Conservation (phyloP, 1,139 yeast genomes). For the Geotrichum bryndzae region DNA sequence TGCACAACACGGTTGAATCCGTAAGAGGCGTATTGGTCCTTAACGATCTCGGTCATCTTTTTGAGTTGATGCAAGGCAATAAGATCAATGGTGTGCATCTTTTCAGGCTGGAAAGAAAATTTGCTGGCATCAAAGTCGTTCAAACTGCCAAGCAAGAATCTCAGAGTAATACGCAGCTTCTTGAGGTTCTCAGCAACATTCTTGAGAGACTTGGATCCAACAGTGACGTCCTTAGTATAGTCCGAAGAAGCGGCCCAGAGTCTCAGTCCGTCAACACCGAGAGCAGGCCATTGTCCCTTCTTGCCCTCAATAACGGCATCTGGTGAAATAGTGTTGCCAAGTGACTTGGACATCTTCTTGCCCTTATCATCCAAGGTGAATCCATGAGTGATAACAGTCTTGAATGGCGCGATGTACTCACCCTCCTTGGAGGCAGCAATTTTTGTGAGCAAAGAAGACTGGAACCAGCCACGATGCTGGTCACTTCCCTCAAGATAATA, state of each 20-base stretch:
- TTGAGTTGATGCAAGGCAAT: slow-evolving; percentile 53
- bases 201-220: slow-evolving; percentile 64
- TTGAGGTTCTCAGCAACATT: slow-evolving; percentile 77
- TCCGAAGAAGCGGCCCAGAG: slow-evolving; percentile 88
- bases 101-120: slow-evolving; percentile 1
- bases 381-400: slow-evolving; percentile 81
- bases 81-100: slow-evolving; percentile 47
- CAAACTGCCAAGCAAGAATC: slow-evolving; percentile 61
- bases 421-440: slow-evolving; percentile 43
- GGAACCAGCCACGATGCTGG: slow-evolving; percentile 99
- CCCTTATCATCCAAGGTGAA: slow-evolving; percentile 83
- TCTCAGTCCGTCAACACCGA: slow-evolving; percentile 89
- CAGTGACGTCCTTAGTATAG: slow-evolving; percentile 71
- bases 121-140: slow-evolving; percentile 23
- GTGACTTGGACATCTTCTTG: slow-evolving; percentile 87
- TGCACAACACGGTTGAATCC: slow-evolving; percentile 64
- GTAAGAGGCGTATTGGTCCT: slow-evolving; percentile 47
- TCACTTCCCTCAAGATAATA: slow-evolving; percentile 90
- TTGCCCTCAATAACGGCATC: slow-evolving; percentile 62
- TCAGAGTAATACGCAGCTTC: slow-evolving; percentile 76
- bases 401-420: slow-evolving; percentile 54
- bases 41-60: slow-evolving; percentile 42
- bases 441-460: slow-evolving; percentile 79
- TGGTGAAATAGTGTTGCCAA: slow-evolving; percentile 79
- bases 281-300: slow-evolving; percentile 50